Evolutionary conservation across 371 early-diverging fungal species (phyloP).

Genomic region (Blyttiomyces sp.): DNA sequence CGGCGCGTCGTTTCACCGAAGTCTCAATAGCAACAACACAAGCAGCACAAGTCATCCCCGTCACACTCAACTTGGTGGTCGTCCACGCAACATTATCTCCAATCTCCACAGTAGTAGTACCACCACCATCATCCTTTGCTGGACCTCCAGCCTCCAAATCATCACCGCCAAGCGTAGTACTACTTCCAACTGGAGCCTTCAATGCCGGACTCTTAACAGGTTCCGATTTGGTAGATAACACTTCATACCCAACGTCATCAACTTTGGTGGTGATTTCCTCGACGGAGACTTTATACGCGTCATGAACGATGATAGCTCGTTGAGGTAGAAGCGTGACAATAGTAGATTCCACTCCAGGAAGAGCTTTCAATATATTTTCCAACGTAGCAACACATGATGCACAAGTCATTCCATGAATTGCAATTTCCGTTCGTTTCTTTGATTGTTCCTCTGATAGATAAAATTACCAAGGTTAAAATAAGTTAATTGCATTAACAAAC

Average conservation of each 20-base stretch:
- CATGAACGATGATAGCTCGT: conserved; percentile 26
- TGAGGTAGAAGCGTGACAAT: conserved; percentile 36
- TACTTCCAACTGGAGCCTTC: background rate
- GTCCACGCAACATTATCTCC: conserved; percentile 9
- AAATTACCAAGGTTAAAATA: too few species aligned
- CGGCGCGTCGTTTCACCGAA: conserved; percentile 54
- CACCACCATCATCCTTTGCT: background rate
- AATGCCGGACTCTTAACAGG: background rate
- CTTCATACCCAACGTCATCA: conserved; percentile 61
- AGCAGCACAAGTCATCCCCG: conserved; percentile 67
- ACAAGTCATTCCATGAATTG: conserved; percentile 87
- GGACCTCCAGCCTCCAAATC: background rate
- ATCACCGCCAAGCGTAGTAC: background rate
- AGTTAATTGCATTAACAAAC: too few species aligned
- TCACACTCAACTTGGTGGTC: conserved; percentile 25
- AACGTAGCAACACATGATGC: conserved; percentile 62
- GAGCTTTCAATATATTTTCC: conserved; percentile 1
- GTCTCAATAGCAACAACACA: conserved; percentile 71
- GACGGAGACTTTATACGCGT: conserved; percentile 18
- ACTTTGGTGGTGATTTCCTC: conserved; percentile 47
- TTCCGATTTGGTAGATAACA: conserved; percentile 2
- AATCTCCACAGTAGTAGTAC: background rate
- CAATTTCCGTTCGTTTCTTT: too few species aligned
- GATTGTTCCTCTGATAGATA: too few species aligned
- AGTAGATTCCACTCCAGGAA: conserved; percentile 13